Percentiles rank a stretch among this genome's conserved stretches.
Evolutionary conservation across 164 flowering plant genomes (phyloP).

Genomic region (Echeveria elegans): DNA sequence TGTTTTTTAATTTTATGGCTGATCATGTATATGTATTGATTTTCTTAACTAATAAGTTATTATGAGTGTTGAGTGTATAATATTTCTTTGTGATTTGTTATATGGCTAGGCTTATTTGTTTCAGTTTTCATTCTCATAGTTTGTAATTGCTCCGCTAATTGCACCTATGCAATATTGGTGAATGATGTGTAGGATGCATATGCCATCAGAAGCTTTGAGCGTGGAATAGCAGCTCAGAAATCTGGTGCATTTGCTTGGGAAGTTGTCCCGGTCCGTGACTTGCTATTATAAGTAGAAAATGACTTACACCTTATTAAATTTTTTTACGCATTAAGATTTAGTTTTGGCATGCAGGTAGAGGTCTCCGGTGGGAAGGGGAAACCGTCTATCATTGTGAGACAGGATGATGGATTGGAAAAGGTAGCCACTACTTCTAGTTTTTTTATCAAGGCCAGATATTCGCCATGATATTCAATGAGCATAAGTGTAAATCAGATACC

Average conservation of each 20-base stretch:
- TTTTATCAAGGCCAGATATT: not conserved
- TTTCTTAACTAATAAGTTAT: too few species aligned
- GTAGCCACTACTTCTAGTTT: conserved; percentile 17
- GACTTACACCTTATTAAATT: not conserved
- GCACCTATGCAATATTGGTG: not conserved
- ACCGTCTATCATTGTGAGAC: conserved; percentile 40
- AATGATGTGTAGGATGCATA: conserved; percentile 32
- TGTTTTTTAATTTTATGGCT: not conserved
- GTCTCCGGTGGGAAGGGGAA: conserved; percentile 63
- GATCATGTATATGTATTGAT: too few species aligned
- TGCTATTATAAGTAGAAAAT: not conserved
- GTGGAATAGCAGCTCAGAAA: conserved; percentile 47
- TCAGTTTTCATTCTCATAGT: not conserved
- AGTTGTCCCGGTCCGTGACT: conserved; percentile 41
- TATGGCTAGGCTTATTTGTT: not conserved
- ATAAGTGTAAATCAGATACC: not conserved
- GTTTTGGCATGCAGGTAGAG: conserved; percentile 39
- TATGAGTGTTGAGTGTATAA: too few species aligned
- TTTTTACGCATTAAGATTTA: not conserved
- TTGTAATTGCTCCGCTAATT: not conserved
- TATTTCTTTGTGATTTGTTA: not conserved
- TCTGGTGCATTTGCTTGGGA: conserved; percentile 48
- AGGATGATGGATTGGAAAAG: conserved; percentile 73
- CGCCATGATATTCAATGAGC: not conserved
- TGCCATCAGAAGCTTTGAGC: conserved; percentile 51